These are phyloP conservation scores for Sanguinoderma infundibulare DNA, from an alignment of 1,284 basidiomycete genomes.

Conservation along the genomic window DNA sequence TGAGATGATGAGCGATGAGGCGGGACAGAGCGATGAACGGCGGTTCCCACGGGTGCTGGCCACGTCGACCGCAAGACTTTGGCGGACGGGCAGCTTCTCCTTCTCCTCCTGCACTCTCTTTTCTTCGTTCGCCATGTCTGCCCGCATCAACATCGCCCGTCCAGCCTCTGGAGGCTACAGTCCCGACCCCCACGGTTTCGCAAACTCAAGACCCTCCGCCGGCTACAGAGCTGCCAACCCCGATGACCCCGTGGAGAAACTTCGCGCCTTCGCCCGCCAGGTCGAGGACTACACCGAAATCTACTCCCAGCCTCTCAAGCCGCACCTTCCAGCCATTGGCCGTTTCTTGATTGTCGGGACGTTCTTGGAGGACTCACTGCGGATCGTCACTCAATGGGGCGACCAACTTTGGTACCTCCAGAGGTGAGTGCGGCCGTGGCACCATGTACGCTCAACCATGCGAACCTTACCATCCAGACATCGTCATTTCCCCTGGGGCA, in stretches of 20 bases:
- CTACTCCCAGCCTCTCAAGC: constrained; percentile 92
- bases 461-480: constrained; percentile 57
- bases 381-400: constrained; percentile 93
- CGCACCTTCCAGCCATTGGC: constrained; percentile 93
- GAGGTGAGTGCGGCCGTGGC: constrained; percentile 58
- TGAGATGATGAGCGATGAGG: constrained; percentile 26
- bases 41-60: constrained; percentile 37
- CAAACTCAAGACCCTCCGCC: constrained; percentile 65
- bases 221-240: constrained; percentile 80
- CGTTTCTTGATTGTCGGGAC: constrained; percentile 98
- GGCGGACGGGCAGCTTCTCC: constrained; percentile 3
- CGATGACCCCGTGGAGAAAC: constrained; percentile 84
- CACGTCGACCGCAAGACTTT: constrained; percentile 33
- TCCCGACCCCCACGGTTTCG: constrained; percentile 74
- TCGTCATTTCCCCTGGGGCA: constrained; percentile 92
- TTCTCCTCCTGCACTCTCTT: constrained; percentile 10
- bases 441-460: constrained; percentile 7
- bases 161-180: constrained; percentile 59
- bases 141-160: constrained; percentile 82
- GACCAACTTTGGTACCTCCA: constrained; percentile 98
- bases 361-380: constrained; percentile 95
- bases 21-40: constrained; percentile 5
- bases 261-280: constrained; percentile 77
- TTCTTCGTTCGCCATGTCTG: constrained; percentile 61
- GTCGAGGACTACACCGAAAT: constrained; percentile 94